These are phyloP conservation scores for Ceratocystis albifundus DNA, from an alignment of 2,329 filamentous ascomycete genomes.

Conservation along the genomic window DNA sequence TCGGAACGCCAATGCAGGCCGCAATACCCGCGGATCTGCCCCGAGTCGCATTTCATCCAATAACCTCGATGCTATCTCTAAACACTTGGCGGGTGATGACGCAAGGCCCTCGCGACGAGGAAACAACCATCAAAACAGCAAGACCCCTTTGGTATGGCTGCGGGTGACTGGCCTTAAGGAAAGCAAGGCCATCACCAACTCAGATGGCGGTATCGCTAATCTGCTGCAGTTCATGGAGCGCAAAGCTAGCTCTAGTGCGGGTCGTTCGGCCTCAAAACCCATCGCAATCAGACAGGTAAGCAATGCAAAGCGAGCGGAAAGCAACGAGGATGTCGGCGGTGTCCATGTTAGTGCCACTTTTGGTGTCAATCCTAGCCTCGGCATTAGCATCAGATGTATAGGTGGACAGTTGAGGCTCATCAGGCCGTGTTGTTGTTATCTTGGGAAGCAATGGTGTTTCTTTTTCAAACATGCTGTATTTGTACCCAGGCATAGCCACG, in stretches of 20 bases:
- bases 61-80: slow-evolving; percentile 36
- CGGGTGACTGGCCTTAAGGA: slow-evolving; percentile 51
- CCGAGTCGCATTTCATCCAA: slow-evolving; percentile 27
- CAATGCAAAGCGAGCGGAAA: slow-evolving; percentile 29
- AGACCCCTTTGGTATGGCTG: slow-evolving; percentile 28
- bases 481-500: slow-evolving; percentile 27
- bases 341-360: neutral
- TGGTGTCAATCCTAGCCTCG: too few relatives aligned
- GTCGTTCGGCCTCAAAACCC: slow-evolving; percentile 35
- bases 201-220: slow-evolving; percentile 54
- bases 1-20: slow-evolving; percentile 25
- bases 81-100: slow-evolving; percentile 33
- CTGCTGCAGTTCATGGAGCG: slow-evolving; percentile 59
- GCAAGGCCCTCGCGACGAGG: slow-evolving; percentile 27
- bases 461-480: slow-evolving; percentile 27
- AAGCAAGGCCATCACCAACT: slow-evolving; percentile 56
- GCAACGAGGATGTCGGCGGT: slow-evolving; percentile 29
- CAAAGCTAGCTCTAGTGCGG: slow-evolving; percentile 49
- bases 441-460: slow-evolving; percentile 13
- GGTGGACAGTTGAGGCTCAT: neutral
- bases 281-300: slow-evolving; percentile 69
- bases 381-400: neutral
- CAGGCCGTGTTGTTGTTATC: slow-evolving; percentile 1
- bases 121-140: slow-evolving; percentile 19
- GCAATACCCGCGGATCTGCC: slow-evolving; percentile 26